Base-by-base conservation (phyloP, 176 grass and related monocot species). In the Oryza nivara region DNA sequence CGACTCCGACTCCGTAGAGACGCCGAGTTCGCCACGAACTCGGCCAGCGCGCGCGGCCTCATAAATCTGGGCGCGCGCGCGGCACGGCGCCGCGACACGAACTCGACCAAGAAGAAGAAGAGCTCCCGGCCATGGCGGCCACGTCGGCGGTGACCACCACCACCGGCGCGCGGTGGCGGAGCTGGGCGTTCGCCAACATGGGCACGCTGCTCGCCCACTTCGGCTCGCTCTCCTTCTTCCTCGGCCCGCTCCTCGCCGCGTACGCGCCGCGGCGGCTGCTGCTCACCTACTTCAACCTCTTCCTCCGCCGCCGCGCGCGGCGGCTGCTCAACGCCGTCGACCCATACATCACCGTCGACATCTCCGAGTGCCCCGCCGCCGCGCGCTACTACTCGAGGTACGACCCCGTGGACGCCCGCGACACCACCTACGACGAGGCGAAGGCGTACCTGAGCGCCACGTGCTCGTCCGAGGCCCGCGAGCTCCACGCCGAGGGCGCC, bases 401-500 rank as follows among this genome's bases (percentile, higher is more conserved):
- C 54, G 19, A 58, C 19, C 54, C 54, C 19, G 54, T 58, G 54
- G 54, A 58, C 54, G 9, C 54, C 54, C 20, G 19, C 5, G 54
- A 58, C 54, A 58, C 54, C 54, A 20, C 78, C 12, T 91, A 89
- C 73, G 14, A 46, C 0, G 80, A 86, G 34, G 68, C 77, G 48
- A 76, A 94, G 52, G 87, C 84, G 67, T 94, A 92, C 73, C 89
- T 94, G 41, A 82, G 77, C 72, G 83, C 58, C 3, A 48, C 81
- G 73, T 88, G 85, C 82, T 73, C 84, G 5, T 40, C 28, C 16
- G 45, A 16, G 3, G 87, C 90, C 19, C 15, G 47, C 36, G 48
- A 58, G 14, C 92, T 92, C 54, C 82, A 79, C 35, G 92, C 83
- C 34, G 86, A 89, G 19, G 34, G 91, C 67, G 4, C 68, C 19